Base-by-base conservation (phyloP, 345 rosid genomes). In the Eucalyptus leucophloia region DNA sequence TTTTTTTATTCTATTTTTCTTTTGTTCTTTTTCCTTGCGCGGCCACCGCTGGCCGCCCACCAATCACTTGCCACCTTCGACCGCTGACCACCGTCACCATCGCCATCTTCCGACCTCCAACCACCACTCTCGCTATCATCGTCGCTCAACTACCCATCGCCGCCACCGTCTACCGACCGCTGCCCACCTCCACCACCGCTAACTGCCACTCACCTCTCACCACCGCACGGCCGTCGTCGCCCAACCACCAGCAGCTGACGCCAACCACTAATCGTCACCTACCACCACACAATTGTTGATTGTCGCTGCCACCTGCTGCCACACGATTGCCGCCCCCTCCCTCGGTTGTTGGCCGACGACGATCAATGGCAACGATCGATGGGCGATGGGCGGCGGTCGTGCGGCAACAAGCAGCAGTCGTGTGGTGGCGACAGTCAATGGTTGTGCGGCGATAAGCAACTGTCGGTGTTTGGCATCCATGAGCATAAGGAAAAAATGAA, bases 301-400 rank as follows among this genome's bases (percentile, higher is more conserved):
- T 0, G 10, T 19, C 4, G 2, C 0, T 3, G 10, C 1, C 0
- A 2, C 56, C 0, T 0, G 4, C 4, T 1, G 1, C 4, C 10
- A 0, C 56, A 53, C 0, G 0, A 53, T 0, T 0, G 0, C 10
- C 2, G 0, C 56, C 56, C 19, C 53, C 53, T 50, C 53, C 53
- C 53, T 50, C 0, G 1, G 1, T 12, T 2, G 9, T 51, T 1
- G 7, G 53, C 7, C 18, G 0, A 50, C 0, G 3, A 3, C 7
- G 19, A 3, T 16, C 21, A 0, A 3, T 3, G 3, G 1, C 3
- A 1, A 3, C 0, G 8, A 4, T 0, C 1, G 4, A 51, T 51
- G 56, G 54, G 56, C 4, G 3, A 7, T 51, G 23, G 56, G 23
- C 2, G 2, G n/a, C n/a, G n/a, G n/a, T n/a, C n/a, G n/a, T n/a